Evolutionary conservation across 768 basidiomycete species (phyloP).

Genomic region (Auricularia sp.): DNA sequence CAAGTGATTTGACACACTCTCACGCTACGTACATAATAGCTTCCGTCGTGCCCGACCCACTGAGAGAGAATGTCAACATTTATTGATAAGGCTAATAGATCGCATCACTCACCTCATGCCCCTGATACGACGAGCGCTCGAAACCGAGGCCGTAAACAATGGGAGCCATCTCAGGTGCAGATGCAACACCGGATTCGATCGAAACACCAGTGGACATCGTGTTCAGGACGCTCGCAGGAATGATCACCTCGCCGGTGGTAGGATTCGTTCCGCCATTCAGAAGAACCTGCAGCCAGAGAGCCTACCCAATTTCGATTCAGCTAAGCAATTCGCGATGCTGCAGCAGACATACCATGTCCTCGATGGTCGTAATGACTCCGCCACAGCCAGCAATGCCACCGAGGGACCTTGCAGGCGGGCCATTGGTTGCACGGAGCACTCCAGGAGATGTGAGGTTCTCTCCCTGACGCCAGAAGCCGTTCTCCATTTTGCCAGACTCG

Average conservation of each 20-base stretch:
- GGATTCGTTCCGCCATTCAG: not conserved
- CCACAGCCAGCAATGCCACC: not conserved
- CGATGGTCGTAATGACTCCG: not conserved
- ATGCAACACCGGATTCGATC: not conserved
- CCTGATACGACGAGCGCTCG: not conserved
- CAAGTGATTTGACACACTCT: not conserved
- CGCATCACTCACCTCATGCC: not conserved
- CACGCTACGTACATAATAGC: not conserved
- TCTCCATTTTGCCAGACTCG: not conserved
- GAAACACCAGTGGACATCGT: not conserved
- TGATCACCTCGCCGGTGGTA: not conserved
- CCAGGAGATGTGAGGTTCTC: not conserved
- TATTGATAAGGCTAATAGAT: too few relatives aligned
- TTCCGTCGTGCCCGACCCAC: not conserved
- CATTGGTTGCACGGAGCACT: not conserved
- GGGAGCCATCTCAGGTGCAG: not conserved
- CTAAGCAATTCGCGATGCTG: not conserved
- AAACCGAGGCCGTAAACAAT: not conserved
- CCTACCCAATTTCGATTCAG: not conserved
- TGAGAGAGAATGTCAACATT: not conserved
- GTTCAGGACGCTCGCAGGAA: not conserved
- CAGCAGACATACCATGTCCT: not conserved
- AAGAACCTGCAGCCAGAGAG: not conserved
- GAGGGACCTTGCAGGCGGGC: not conserved
- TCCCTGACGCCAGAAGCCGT: not conserved